A percentile compares a stretch with the other conserved stretches of the same genome.
Evolutionary conservation across 1,284 basidiomycete species (phyloP).

Genomic region (Exobasidium cylindrosporum): DNA sequence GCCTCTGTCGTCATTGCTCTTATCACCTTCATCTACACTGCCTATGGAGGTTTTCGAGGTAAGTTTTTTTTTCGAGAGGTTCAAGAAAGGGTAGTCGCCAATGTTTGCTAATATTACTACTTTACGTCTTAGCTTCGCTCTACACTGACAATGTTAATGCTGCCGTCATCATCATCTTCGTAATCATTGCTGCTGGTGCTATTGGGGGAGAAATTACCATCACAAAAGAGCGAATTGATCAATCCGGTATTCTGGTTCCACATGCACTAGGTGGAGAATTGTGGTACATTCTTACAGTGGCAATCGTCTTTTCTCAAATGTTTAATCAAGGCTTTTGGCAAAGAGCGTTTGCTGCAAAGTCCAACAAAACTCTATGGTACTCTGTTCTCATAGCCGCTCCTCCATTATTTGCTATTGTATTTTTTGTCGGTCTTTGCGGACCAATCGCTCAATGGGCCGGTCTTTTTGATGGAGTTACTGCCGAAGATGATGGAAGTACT

Average conservation of each 20-base stretch:
- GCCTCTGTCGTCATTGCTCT: conserved; percentile 52
- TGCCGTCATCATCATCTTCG: conserved; percentile 47
- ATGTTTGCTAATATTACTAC: neutral
- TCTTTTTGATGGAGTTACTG: conserved; percentile 39
- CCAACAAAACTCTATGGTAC: conserved; percentile 44
- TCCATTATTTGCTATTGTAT: conserved; percentile 51
- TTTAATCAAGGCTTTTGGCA: conserved; percentile 56
- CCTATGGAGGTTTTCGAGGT: conserved; percentile 52
- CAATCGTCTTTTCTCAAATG: conserved; percentile 52
- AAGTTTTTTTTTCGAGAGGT: too few species aligned
- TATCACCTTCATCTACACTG: conserved; percentile 53
- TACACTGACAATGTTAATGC: conserved; percentile 56
- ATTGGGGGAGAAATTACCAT: conserved; percentile 49
- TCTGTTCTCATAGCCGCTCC: conserved; percentile 47
- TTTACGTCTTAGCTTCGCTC: conserved; percentile 33
- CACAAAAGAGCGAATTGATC: conserved; percentile 34
- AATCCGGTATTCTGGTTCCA: conserved; percentile 39
- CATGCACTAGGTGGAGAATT: conserved; percentile 51
- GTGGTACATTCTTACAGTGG: conserved; percentile 53
- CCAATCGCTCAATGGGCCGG: conserved; percentile 51
- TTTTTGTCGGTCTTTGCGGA: conserved; percentile 53
- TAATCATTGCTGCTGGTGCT: conserved; percentile 48
- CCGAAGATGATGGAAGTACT: conserved; percentile 44
- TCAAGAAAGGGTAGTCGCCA: too few species aligned
- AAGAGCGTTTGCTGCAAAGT: conserved; percentile 52